These are phyloP conservation scores for Oehlia diaphana DNA, from an alignment of 192 early-diverging fungal genomes.

Conservation along the genomic window DNA sequence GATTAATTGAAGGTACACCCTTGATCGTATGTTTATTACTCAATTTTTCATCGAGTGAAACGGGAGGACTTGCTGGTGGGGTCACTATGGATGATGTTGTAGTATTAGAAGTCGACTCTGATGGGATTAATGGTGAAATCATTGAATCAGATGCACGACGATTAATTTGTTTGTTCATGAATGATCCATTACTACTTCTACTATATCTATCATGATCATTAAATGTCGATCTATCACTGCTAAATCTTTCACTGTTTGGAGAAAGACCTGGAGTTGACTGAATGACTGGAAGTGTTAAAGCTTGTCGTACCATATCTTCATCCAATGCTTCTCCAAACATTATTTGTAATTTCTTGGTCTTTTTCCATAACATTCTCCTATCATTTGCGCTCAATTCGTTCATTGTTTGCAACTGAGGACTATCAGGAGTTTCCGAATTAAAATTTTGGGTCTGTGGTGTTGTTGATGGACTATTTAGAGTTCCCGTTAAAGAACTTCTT, in stretches of 20 bases:
- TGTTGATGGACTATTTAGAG: neutral
- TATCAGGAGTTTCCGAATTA: neutral
- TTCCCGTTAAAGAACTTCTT: neutral
- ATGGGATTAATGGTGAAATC: neutral
- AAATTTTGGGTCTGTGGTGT: neutral
- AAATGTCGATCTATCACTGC: neutral
- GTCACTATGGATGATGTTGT: neutral
- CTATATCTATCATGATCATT: neutral
- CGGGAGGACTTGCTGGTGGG: neutral
- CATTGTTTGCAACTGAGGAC: neutral
- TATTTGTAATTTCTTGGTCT: constrained; percentile 40
- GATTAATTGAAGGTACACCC: neutral
- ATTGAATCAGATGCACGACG: constrained; percentile 30
- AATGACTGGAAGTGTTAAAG: constrained; percentile 34
- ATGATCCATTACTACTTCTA: neutral
- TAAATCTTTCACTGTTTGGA: neutral
- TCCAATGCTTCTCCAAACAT: constrained; percentile 40
- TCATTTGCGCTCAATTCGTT: constrained; percentile 40
- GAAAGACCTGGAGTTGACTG: neutral
- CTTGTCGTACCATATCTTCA: constrained; percentile 33
- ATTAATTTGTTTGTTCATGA: neutral
- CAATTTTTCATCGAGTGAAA: neutral
- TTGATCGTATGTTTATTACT: neutral
- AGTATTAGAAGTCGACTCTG: neutral
- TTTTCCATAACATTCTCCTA: constrained; percentile 37